These are phyloP conservation scores for Ceratocystis destructans DNA, from an alignment of 2,329 filamentous ascomycete genomes.

Conservation along the genomic window DNA sequence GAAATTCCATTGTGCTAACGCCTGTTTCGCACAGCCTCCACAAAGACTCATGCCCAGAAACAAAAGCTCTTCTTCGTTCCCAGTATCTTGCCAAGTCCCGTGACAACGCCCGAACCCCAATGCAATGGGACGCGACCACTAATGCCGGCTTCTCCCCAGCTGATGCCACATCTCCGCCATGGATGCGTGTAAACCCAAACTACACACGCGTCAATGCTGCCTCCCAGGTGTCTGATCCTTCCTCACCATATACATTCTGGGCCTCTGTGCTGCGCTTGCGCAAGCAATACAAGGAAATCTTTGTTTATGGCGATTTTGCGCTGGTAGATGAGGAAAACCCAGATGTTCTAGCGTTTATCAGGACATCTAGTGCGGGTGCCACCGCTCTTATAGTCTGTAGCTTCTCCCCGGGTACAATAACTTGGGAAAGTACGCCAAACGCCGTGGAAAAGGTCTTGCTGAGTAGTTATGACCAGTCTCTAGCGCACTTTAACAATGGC, in stretches of 20 bases:
- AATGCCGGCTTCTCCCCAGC: slow-evolving; percentile 52
- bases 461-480: slow-evolving; percentile 25
- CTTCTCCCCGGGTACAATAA: slow-evolving; percentile 27
- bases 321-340: slow-evolving; percentile 24
- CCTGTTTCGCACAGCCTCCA: slow-evolving; percentile 24
- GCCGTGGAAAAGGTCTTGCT: slow-evolving; percentile 27
- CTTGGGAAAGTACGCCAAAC: slow-evolving; percentile 23
- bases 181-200: slow-evolving; percentile 58
- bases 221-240: slow-evolving; percentile 33
- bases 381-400: slow-evolving; percentile 29
- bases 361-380: slow-evolving; percentile 25
- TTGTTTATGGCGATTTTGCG: slow-evolving; percentile 47
- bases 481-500: slow-evolving; percentile 23
- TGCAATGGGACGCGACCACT: slow-evolving; percentile 51
- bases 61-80: slow-evolving; percentile 27
- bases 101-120: slow-evolving; percentile 57
- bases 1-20: background rate
- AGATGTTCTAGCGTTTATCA: slow-evolving; percentile 29
- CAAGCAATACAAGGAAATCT: slow-evolving; percentile 46
- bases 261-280: slow-evolving; percentile 43
- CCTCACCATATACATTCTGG: slow-evolving; percentile 49
- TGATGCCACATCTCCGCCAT: slow-evolving; percentile 35
- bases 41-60: slow-evolving; percentile 29
- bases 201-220: slow-evolving; percentile 50
- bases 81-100: slow-evolving; percentile 46